Evolutionary conservation across 148 eudicot species (phyloP), one percentile per base, ranked within the genome.

Genomic region (Gaultheria prostrata): DNA sequence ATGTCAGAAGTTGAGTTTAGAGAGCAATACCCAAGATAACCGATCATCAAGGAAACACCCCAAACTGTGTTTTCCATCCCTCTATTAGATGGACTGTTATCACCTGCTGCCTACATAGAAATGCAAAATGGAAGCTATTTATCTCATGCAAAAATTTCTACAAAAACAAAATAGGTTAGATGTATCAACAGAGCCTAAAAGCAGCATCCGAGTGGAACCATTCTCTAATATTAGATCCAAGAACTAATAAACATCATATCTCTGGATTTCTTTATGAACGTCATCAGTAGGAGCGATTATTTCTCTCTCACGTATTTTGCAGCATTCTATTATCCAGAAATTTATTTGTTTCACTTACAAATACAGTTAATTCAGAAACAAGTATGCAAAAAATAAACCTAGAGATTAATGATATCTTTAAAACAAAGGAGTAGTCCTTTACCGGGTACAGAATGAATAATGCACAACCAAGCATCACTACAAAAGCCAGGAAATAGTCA

Each of bases 31-130:
- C 99, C 98, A 79, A 97, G 95, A 90, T 97, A 97, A 84, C 99
- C 99, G 79, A 90, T 53, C 99, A 97, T 97, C 86, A 97, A 90
- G 35, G 99, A 97, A 78, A 95, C 93, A 81, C 99, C 99, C 99
- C 98, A 97, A 82, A 92, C 86, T 28, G 98, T 92, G 90, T 93
- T 97, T 82, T 97, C 99, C 86, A 90, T 91, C 85, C 94, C 99
- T 85, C 85, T 95, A 77, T 87, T 92, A 88, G 91, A 92, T 15
- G 93, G 96, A 86, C 92, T 95, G 51, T 86, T 86, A 85, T 97
- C 98, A 88, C 89, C 93, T 80, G 88, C 93, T 78, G 92, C 92
- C 98, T 97, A 89, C 83, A 93, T 65, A 63, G 17, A 57, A 69
- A 82, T 78, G 69, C 83, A 77, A 76, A n/a, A 39, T n/a, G 71